Conservation (phyloP, 192 early-diverging fungal species). For the Backusella parvicylindrica region DNA sequence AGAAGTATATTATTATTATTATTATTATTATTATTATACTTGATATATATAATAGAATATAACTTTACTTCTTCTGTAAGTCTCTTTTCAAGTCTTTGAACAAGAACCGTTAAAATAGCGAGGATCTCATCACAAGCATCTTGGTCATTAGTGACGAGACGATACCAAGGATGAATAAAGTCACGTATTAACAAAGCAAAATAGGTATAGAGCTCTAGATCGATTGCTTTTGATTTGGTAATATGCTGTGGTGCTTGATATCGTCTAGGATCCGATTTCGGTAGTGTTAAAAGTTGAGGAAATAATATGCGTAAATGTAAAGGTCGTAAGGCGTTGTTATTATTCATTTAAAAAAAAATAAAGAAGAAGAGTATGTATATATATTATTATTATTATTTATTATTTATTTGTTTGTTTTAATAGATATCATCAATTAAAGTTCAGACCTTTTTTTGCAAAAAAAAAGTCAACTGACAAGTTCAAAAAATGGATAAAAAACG, state of each 20-base stretch:
- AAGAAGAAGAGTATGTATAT: neutral
- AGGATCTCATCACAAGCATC: conserved; percentile 39
- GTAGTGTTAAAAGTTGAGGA: conserved; percentile 22
- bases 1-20: neutral
- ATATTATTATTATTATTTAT: neutral
- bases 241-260: conserved; percentile 30
- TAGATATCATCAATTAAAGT: neutral
- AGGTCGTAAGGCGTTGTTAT: conserved; percentile 5
- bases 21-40: neutral
- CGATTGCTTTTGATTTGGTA: conserved; percentile 41
- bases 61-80: conserved; percentile 37
- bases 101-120: conserved; percentile 28
- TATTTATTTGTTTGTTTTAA: neutral
- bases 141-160: conserved; percentile 41
- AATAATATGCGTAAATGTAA: conserved; percentile 31
- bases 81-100: conserved; percentile 36
- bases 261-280: conserved; percentile 18
- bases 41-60: neutral
- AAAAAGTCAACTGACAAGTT: neutral
- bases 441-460: neutral
- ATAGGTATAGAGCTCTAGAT: conserved; percentile 50
- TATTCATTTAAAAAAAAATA: neutral
- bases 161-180: conserved; percentile 53
- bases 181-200: conserved; percentile 45
- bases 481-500: too few species aligned